Conservation (phyloP, 2,329 filamentous ascomycete genomes). For the Akanthomyces uredinophilus region DNA sequence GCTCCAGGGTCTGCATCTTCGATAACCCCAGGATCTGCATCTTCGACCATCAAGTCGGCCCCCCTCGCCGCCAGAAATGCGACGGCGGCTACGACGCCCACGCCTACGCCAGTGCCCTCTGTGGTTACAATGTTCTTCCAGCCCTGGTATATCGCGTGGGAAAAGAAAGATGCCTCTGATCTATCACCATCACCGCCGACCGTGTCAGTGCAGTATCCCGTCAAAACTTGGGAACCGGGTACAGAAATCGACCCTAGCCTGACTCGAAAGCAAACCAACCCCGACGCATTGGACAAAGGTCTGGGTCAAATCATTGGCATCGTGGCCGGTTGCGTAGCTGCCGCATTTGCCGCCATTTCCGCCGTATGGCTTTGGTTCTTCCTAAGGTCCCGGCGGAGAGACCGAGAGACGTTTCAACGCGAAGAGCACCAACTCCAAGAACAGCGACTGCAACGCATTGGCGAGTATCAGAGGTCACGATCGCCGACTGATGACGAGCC, state of each 20-base stretch:
- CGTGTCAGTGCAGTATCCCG: constrained; percentile 3
- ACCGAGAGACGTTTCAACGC: neutral
- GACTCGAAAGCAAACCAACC: neutral
- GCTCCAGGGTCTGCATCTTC: neutral
- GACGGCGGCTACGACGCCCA: neutral
- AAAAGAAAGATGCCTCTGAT: constrained; percentile 1
- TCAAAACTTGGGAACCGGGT: constrained; percentile 12
- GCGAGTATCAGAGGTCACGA: constrained; percentile 8
- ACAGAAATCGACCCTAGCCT: constrained; percentile 8
- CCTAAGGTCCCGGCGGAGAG: neutral
- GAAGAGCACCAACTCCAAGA: constrained; percentile 12
- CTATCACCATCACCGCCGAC: constrained; percentile 7
- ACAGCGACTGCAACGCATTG: constrained; percentile 3
- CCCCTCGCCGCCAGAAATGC: neutral
- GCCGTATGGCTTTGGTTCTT: neutral
- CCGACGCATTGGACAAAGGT: neutral
- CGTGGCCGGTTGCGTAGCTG: constrained; percentile 10
- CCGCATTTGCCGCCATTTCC: neutral
- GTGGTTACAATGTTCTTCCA: constrained; percentile 5
- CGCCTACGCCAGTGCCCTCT: neutral
- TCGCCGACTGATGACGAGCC: constrained; percentile 9
- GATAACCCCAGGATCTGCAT: neutral
- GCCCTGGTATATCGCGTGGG: constrained; percentile 12
- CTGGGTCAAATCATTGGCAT: constrained; percentile 12
- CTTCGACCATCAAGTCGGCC: neutral